Evolutionary conservation across 2,329 filamentous ascomycete genomes (phyloP).

Genomic region (Nemania sp.): DNA sequence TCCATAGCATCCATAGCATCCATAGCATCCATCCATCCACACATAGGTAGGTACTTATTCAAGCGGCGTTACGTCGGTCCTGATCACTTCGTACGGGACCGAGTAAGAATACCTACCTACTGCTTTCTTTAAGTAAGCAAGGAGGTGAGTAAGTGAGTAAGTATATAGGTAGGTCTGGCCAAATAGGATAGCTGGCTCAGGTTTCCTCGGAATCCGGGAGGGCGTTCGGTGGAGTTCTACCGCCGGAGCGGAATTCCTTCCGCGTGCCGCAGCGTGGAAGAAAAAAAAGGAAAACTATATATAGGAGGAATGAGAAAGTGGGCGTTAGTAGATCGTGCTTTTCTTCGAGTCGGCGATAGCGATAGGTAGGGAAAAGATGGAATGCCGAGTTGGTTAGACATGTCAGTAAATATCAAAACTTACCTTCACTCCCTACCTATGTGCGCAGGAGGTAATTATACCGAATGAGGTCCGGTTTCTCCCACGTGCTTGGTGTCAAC

Average conservation of each 20-base stretch:
- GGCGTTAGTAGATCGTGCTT: no score
- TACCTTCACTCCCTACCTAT: no score
- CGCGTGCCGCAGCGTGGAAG: background rate
- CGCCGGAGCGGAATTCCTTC: background rate
- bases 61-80: slow-evolving; percentile 1
- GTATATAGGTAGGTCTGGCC: background rate
- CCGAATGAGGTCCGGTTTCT: no score
- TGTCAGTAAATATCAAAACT: no score
- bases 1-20: background rate
- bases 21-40: background rate
- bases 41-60: slow-evolving; percentile 5
- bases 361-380: no score
- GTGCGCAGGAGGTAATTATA: no score
- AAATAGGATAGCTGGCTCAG: background rate
- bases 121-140: no score
- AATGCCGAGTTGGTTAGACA: no score
- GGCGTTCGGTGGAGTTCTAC: background rate
- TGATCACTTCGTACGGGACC: slow-evolving; percentile 8
- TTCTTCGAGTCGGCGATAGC: no score
- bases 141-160: background rate
- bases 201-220: background rate
- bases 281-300: no score
- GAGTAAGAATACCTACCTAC: background rate
- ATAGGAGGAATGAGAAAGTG: no score
- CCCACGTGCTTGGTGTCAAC: no score